Evolutionary conservation across 371 early-diverging fungal genomes (phyloP), one percentile per base, ranked within the genome.

Genomic region (Quaeritorhiza haematococci): DNA sequence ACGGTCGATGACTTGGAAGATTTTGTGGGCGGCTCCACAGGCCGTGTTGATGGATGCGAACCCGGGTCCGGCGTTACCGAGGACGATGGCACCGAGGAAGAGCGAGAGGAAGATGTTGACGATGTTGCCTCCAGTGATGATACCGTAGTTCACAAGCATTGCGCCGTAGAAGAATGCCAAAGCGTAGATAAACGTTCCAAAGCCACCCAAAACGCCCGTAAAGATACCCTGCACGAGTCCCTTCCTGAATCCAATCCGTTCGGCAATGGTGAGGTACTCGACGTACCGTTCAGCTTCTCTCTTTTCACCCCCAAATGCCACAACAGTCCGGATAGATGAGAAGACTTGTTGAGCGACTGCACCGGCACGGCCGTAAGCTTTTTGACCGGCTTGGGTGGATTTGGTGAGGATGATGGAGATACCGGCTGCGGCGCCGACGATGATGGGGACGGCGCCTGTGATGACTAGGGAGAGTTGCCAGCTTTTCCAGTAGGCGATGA

Each of bases 151-250:
- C 33, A 85, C 66, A 15, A 76, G 72, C 42, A 63, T 67, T 3
- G 71, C 54, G 10, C 87, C 88, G 60, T 73, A 82, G 75, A 80
- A 87, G 62, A 87, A 86, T 10, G 80, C 80, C 23, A 84, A 61
- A 35, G 73, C 72, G 67, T 82, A 84, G 53, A n/a, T n/a, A n/a
- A n/a, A n/a, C 55, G 71, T 68, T 19, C 63, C 62, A 56, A 80
- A 51, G 32, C 68, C 56, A 44, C 24, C 33, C 0, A 45, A 32
- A 23, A 62, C 6, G 26, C 55, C 15, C 15, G 46, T 32, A 3
- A 21, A 21, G 10, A 55, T 15, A 46, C 43, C 46, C 3, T 27
- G 5, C 0, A 24, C 56, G 21, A 72, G 41, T 17, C 58, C 63
- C 28, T 59, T 67, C 33, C 62, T 62, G 42, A 73, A 55, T 24